Evolutionary conservation across 257 asterid genomes (phyloP), one percentile per base, ranked within the genome.

Genomic region (Jacaranda mimosifolia): DNA sequence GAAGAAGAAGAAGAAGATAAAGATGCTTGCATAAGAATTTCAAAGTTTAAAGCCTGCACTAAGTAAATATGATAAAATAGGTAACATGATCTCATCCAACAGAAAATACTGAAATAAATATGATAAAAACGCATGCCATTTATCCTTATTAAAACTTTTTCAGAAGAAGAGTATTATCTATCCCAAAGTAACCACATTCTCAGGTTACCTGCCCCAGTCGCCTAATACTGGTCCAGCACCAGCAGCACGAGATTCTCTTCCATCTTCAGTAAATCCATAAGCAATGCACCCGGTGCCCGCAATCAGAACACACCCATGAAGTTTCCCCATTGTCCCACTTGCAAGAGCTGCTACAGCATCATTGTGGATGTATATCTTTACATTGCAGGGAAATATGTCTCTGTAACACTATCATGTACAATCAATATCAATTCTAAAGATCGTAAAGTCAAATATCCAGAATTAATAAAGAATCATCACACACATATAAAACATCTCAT

Each of bases 341-440:
- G 99, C 97, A 85, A 95, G 97, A 82, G 99, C 99, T 57, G 96
- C 97, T 69, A 95, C 94, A 72, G 99, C 97, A 86, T 95, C 99
- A 90, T 95, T 95, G 73, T 78, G 91, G 71, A 91, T 94, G 52
- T 86, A 83, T 76, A 95, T 79, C 87, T 86, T 87, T 67, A 93
- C 94, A 83, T 87, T 78, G 60, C 76, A 74, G 14, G 96, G 94
- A 79, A 95, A 91, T 64, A 89, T 83, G 68, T 68, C 87, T 90
- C 99, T 95, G 90, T 69, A 79, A 71, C 46, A 65, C 52, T 40
- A 63, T 59, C 45, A 73, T 36, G 57, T 32, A 45, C 38, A 73
- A 74, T 77, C 82, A 71, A 85, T 59, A 80, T 64, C 65, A 62
- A 78, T 67, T 67, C 39, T 55, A 55, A 58, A 72, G 73, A 63